Conservation (phyloP, 176 grass and related monocot genomes). For the Oryza punctata region DNA sequence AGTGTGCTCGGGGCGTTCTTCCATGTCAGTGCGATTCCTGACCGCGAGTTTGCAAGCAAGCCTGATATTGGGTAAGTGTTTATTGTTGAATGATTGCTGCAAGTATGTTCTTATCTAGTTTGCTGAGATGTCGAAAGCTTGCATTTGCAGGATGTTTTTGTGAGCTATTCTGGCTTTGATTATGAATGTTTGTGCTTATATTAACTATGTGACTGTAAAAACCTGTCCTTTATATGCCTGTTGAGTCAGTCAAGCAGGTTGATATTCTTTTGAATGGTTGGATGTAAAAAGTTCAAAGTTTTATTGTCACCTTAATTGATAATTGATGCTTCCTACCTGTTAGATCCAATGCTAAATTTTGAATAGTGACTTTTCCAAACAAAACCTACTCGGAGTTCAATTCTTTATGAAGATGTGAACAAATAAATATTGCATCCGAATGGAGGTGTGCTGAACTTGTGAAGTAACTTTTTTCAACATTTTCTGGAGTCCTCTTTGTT, state of each 20-base stretch:
- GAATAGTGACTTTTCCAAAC: neutral
- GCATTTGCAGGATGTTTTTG: neutral
- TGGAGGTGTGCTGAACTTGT: constrained; percentile 2
- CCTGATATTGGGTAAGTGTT: constrained; percentile 66
- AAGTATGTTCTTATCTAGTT: neutral
- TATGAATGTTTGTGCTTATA: neutral
- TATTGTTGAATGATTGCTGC: neutral
- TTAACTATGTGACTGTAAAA: constrained; percentile 3
- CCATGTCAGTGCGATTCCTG: constrained; percentile 79
- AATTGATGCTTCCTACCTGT: neutral
- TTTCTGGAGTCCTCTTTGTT: neutral
- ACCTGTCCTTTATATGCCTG: neutral
- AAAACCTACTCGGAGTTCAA: neutral
- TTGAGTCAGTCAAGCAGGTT: constrained; percentile 2
- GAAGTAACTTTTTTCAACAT: neutral
- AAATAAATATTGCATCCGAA: neutral
- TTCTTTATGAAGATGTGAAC: neutral
- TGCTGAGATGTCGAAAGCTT: neutral
- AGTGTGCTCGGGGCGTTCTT: constrained; percentile 87
- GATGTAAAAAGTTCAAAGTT: constrained; percentile 3
- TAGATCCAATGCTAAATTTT: neutral
- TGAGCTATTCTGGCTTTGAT: neutral
- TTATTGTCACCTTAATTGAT: neutral
- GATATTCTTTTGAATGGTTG: neutral
- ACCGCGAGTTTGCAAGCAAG: constrained; percentile 68